phyloP scores from a whole-genome alignment of 2,329 filamentous ascomycete genomes.

The Sporothrix sp. region DNA sequence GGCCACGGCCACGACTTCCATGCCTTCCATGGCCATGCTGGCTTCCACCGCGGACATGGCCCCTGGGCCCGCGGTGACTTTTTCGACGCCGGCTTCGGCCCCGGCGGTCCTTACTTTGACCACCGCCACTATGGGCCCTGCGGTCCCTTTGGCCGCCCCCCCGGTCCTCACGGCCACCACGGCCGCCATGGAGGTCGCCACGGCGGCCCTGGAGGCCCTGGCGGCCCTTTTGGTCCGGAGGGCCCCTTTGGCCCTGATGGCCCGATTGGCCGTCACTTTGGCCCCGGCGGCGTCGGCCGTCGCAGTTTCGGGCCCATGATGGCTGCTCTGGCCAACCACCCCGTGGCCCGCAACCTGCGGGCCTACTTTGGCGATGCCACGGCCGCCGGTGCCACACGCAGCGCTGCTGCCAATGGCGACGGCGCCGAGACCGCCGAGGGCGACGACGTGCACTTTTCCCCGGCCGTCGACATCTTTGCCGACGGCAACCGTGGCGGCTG shows the following conservation, averaged over 20 bases:
- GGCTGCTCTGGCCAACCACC: slow-evolving; percentile 32
- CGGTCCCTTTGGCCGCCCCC: slow-evolving; percentile 3
- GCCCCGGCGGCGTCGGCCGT: slow-evolving; percentile 13
- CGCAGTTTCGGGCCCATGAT: slow-evolving; percentile 31
- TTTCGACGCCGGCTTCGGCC: slow-evolving; percentile 16
- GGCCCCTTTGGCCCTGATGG: slow-evolving; percentile 13
- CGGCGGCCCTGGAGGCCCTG: slow-evolving; percentile 9
- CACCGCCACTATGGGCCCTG: slow-evolving; percentile 5
- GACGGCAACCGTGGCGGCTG: slow-evolving; percentile 38
- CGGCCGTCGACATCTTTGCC: slow-evolving; percentile 63
- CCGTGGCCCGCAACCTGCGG: slow-evolving; percentile 33
- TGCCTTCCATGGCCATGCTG: not conserved
- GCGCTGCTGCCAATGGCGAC: not conserved
- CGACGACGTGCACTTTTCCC: slow-evolving; percentile 39
- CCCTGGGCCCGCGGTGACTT: not conserved
- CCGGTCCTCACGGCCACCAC: slow-evolving; percentile 12
- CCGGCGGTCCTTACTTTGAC: slow-evolving; percentile 12
- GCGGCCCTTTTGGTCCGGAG: slow-evolving; percentile 7
- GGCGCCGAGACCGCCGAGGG: not conserved
- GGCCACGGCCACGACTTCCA: not conserved
- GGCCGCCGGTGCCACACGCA: slow-evolving; percentile 19
- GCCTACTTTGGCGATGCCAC: slow-evolving; percentile 21
- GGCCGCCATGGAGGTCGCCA: slow-evolving; percentile 9
- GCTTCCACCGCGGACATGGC: not conserved
- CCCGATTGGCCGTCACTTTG: slow-evolving; percentile 11